Conservation (phyloP, 257 asterid species). For the Ballota nigra region DNA sequence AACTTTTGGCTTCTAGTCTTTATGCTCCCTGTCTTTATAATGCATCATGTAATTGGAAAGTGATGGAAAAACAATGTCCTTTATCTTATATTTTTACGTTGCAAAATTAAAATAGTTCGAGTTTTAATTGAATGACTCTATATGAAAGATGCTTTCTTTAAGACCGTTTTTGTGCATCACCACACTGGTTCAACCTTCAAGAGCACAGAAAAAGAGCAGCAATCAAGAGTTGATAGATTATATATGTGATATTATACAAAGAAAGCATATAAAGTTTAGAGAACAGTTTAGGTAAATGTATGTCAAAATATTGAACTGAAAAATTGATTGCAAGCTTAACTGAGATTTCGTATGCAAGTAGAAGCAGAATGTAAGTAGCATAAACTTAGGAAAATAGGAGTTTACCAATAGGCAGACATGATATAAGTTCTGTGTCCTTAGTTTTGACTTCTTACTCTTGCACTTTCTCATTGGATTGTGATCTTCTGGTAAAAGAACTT, state of each 20-base stretch:
- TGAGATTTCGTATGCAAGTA: conserved; percentile 6
- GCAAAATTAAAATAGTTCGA: not conserved
- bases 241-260: not conserved
- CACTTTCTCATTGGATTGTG: no score
- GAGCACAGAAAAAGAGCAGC: not conserved
- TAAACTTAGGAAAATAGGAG: not conserved
- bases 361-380: no score
- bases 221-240: not conserved
- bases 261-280: not conserved
- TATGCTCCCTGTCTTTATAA: not conserved
- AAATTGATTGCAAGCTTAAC: not conserved
- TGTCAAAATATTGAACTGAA: not conserved
- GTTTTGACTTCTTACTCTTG: no score
- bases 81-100: not conserved
- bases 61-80: not conserved
- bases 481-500: no score
- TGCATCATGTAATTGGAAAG: not conserved
- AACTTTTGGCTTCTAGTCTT: conserved; percentile 6
- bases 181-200: conserved; percentile 4
- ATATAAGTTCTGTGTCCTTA: no score
- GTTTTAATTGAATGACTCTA: not conserved
- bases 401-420: not conserved
- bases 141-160: not conserved
- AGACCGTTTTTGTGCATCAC: conserved; percentile 7
- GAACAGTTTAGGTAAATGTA: not conserved